These are phyloP conservation scores for Arabis hirsuta DNA, from an alignment of 345 rosid genomes.

Conservation along the genomic window DNA sequence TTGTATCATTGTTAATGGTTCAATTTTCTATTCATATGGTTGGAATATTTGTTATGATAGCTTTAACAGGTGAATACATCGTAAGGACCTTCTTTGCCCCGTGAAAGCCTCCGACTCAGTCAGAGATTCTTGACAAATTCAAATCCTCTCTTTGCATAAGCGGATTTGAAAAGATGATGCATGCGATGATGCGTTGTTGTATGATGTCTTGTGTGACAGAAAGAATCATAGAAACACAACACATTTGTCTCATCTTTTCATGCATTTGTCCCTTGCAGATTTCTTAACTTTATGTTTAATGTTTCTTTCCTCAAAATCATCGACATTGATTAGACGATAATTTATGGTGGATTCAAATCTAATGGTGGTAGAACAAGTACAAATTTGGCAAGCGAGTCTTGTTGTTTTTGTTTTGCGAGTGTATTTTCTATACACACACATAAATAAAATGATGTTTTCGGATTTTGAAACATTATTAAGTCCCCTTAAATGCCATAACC, in stretches of 20 bases:
- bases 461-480: no score
- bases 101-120: not conserved
- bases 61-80: conserved; percentile 10
- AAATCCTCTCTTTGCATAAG: not conserved
- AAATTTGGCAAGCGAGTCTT: no score
- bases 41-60: not conserved
- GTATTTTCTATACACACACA: no score
- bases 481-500: not conserved
- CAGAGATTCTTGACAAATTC: not conserved
- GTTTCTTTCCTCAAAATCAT: conserved; percentile 32
- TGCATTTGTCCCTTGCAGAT: conserved; percentile 24
- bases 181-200: conserved; percentile 22
- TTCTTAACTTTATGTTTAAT: not conserved
- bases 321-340: conserved; percentile 17
- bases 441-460: no score
- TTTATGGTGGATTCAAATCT: no score
- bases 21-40: not conserved
- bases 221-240: conserved; percentile 5
- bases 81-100: not conserved
- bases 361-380: no score
- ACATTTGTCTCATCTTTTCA: conserved; percentile 30
- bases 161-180: not conserved
- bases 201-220: conserved; percentile 17
- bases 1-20: not conserved
- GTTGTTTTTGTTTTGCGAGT: no score